Evolutionary conservation across 768 basidiomycete species (phyloP).

Genomic region (Cystofilobasidium bisporidii): DNA sequence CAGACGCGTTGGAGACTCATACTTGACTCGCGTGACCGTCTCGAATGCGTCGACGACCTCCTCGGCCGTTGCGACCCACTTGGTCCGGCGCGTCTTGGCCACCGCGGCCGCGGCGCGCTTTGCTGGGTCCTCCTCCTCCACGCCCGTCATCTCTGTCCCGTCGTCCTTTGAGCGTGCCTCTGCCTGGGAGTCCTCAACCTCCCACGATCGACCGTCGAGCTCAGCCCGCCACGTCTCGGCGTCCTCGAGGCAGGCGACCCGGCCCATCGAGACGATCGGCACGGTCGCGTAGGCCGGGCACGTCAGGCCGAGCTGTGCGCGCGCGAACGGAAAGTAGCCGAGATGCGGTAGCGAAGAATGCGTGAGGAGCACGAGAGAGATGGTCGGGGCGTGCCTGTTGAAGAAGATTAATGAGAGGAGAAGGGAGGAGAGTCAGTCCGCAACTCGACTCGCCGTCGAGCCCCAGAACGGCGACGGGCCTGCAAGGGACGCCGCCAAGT

Average conservation of each 20-base stretch:
- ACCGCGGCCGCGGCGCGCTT: conserved; percentile 21
- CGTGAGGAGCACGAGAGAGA: conserved; percentile 86
- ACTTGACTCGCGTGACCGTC: conserved; percentile 78
- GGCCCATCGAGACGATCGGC: conserved; percentile 90
- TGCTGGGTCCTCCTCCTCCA: conserved; percentile 28
- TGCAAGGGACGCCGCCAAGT: too few species aligned
- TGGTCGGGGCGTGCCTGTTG: conserved; percentile 65
- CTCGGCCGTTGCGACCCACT: conserved; percentile 64
- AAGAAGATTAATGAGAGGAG: too few species aligned
- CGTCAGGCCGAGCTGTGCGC: conserved; percentile 63
- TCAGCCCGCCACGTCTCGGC: conserved; percentile 55
- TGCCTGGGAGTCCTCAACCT: not conserved
- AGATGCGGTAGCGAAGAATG: conserved; percentile 84
- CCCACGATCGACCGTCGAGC: conserved; percentile 33
- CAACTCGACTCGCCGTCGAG: too few species aligned
- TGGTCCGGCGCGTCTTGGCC: conserved; percentile 42
- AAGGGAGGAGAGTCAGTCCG: conserved; percentile 7
- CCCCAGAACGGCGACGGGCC: too few species aligned
- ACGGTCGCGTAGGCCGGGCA: conserved; percentile 90
- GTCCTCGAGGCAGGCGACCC: conserved; percentile 82
- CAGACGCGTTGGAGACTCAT: conserved; percentile 89
- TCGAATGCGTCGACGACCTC: conserved; percentile 92
- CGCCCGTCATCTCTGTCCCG: conserved; percentile 31
- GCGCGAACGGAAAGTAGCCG: conserved; percentile 87
- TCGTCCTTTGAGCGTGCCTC: conserved; percentile 20